Conservation (phyloP, 2,329 filamentous ascomycete genomes). For the Aaosphaeria pasadenensis region DNA sequence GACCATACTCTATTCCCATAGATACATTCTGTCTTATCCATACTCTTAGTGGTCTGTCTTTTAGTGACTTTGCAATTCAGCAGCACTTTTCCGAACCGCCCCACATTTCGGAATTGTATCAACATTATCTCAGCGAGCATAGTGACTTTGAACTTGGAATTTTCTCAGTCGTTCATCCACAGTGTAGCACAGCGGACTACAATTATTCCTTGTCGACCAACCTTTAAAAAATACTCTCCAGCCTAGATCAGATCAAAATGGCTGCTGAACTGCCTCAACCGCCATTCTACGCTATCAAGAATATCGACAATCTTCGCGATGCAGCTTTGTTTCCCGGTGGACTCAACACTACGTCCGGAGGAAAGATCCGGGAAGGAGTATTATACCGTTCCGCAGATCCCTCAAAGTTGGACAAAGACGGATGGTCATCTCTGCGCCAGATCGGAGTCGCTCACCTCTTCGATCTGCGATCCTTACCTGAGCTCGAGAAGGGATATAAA, state of each 20-base stretch:
- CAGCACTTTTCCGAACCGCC: too few species aligned
- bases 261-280: slow-evolving; percentile 14
- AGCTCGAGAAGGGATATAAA: slow-evolving; percentile 49
- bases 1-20: too few species aligned
- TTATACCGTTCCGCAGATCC: slow-evolving; percentile 70
- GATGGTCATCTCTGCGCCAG: slow-evolving; percentile 24
- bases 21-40: too few species aligned
- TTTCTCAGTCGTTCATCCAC: too few species aligned
- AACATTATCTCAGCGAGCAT: too few species aligned
- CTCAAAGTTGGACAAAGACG: slow-evolving; percentile 14
- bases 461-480: slow-evolving; percentile 63
- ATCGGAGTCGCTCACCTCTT: slow-evolving; percentile 65
- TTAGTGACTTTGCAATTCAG: too few species aligned
- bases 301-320: slow-evolving; percentile 36
- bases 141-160: too few species aligned
- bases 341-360: slow-evolving; percentile 16
- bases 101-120: too few species aligned
- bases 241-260: neutral
- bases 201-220: too few species aligned
- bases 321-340: slow-evolving; percentile 17
- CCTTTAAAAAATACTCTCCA: too few species aligned
- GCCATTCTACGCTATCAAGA: slow-evolving; percentile 32
- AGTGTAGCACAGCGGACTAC: too few species aligned
- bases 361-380: slow-evolving; percentile 50
- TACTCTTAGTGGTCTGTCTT: too few species aligned